phyloP scores from a whole-genome alignment of 176 grass and related monocot genomes.

The Rhynchospora breviuscula region DNA sequence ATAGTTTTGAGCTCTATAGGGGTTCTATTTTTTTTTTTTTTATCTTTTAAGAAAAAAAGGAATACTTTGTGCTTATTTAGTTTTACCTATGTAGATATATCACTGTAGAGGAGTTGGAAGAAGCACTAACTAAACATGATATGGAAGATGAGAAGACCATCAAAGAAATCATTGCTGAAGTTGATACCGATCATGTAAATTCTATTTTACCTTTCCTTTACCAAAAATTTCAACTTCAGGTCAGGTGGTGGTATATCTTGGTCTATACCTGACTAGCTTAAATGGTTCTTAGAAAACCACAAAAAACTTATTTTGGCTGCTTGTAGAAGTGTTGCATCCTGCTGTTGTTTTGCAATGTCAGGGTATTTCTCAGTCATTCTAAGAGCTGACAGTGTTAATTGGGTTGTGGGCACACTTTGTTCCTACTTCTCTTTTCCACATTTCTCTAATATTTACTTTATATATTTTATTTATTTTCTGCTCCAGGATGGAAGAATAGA shows the following conservation, averaged over 20 bases:
- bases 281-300: background rate
- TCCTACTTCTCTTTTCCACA: background rate
- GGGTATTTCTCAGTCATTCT: background rate
- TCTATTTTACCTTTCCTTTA: background rate
- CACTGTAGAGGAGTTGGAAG: conserved; percentile 91
- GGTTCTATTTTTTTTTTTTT: background rate
- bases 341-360: background rate
- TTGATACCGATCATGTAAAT: conserved; percentile 81
- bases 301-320: background rate
- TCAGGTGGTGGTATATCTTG: background rate
- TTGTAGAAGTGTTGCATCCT: background rate
- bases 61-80: conserved; percentile 18
- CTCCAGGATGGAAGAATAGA: conserved; percentile 96
- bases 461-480: background rate
- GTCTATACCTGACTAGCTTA: background rate
- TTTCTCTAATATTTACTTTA: conserved; percentile 15
- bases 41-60: background rate
- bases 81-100: conserved; percentile 62
- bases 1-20: background rate
- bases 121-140: conserved; percentile 94
- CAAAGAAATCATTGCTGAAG: conserved; percentile 98
- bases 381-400: background rate
- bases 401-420: background rate
- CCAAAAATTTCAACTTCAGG: background rate
- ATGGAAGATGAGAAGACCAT: conserved; percentile 98